Percentiles rank a stretch among this genome's conserved stretches.
Evolutionary conservation across 2,329 filamentous ascomycete species (phyloP).

Genomic region (Epichloe typhina): DNA sequence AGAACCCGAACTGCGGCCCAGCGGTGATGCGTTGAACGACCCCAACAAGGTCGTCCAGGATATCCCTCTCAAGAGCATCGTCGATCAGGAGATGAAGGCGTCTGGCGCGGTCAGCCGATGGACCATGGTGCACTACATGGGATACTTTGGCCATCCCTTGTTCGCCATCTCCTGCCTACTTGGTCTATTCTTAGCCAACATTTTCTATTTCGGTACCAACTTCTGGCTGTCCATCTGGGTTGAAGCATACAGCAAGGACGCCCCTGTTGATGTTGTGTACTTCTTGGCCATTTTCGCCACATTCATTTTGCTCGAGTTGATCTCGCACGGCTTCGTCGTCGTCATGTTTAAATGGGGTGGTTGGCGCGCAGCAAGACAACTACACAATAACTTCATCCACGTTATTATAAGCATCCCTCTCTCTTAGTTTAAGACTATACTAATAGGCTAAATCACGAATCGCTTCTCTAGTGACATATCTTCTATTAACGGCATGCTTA

Average conservation of each 20-base stretch:
- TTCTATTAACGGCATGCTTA: constrained; percentile 37
- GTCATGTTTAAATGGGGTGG: constrained; percentile 40
- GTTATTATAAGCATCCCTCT: constrained; percentile 40
- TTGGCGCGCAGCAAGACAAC: constrained; percentile 39
- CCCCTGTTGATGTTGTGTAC: constrained; percentile 31
- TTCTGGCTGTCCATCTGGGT: constrained; percentile 42
- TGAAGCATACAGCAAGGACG: constrained; percentile 32
- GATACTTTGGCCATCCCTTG: constrained; percentile 32
- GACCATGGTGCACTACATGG: constrained; percentile 37
- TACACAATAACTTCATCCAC: constrained; percentile 39
- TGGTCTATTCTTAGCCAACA: constrained; percentile 27
- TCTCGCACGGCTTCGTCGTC: constrained; percentile 28
- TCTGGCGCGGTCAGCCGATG: constrained; percentile 32
- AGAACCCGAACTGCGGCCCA: constrained; percentile 17
- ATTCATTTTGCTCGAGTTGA: constrained; percentile 29
- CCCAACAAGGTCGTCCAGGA: constrained; percentile 21
- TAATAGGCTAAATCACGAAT: constrained; percentile 39
- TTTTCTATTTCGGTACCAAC: constrained; percentile 28
- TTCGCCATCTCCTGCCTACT: constrained; percentile 27
- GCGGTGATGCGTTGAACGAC: constrained; percentile 17
- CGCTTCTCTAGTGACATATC: constrained; percentile 44
- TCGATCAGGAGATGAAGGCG: constrained; percentile 33
- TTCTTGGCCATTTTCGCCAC: constrained; percentile 40
- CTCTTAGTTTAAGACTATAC: constrained; percentile 42
- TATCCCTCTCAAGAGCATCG: constrained; percentile 27